A percentile compares a stretch with the other conserved stretches of the same genome.
phyloP scores from a whole-genome alignment of 2,329 filamentous ascomycete genomes.

The Podosphaera aphanis region DNA sequence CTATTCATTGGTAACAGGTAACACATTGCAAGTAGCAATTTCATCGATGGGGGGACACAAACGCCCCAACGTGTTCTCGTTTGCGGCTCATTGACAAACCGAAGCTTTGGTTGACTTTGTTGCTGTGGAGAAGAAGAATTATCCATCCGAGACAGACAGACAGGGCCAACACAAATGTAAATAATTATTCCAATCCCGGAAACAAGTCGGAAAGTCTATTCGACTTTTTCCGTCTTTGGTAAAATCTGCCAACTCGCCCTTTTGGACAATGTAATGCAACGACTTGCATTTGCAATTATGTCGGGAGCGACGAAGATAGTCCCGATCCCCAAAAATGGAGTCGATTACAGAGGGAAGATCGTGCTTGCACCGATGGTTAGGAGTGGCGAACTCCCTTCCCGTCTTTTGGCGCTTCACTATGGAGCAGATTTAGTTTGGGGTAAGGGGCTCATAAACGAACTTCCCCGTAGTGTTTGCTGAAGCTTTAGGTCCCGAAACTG shows the following conservation, averaged over 20 bases:
- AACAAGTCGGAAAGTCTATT: no score
- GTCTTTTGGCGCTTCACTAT: slow-evolving; percentile 74
- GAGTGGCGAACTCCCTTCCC: slow-evolving; percentile 82
- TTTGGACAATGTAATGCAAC: slow-evolving; percentile 14
- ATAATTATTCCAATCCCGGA: no score
- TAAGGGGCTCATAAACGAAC: slow-evolving; percentile 17
- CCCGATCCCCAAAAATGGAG: slow-evolving; percentile 65
- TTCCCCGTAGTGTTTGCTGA: slow-evolving; percentile 2
- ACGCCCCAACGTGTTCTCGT: no score
- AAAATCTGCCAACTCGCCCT: background rate
- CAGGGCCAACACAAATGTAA: no score
- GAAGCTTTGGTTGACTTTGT: no score
- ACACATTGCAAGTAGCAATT: no score
- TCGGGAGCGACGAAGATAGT: slow-evolving; percentile 38
- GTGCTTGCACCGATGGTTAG: slow-evolving; percentile 96
- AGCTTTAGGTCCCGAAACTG: slow-evolving; percentile 58
- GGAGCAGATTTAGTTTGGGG: slow-evolving; percentile 95
- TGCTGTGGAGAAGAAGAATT: no score
- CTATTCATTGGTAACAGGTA: no score
- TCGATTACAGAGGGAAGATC: slow-evolving; percentile 82
- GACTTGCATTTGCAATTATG: slow-evolving; percentile 29
- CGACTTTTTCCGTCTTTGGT: no score
- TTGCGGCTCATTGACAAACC: no score
- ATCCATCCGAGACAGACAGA: no score
- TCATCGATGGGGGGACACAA: no score